Evolutionary conservation across 257 asterid genomes (phyloP), one percentile per base, ranked within the genome.

Genomic region (Salvia hispanica): DNA sequence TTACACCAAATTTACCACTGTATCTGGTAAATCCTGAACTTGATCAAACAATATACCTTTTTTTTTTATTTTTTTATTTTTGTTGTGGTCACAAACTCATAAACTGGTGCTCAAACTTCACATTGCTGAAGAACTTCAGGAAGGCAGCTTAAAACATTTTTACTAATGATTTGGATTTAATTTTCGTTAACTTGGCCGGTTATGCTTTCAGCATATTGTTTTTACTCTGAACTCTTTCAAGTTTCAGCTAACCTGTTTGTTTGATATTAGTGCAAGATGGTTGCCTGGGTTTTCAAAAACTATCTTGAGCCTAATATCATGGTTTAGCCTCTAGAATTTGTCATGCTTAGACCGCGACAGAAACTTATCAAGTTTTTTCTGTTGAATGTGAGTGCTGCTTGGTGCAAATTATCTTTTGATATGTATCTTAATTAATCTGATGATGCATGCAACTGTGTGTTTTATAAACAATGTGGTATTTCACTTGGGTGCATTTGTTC

Each of bases 401-500:
- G 46, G 68, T 47, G 62, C 62, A 43, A 16, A 31, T 69, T 25
- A 39, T 18, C 31, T 36, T 58, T 64, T 63, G 52, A 13, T 46
- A 5, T 25, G 54, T 7, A 47, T 36, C 2, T 39, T 4, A 0
- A 3, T 7, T 14, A 57, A 52, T 45, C 21, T 57, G 7, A 25
- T 44, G 37, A 56, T 55, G 39, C 34, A 56, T 55, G 39, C 34
- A 69, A 40, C 48, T 21, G 58, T 11, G 43, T 50, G 16, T 31
- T 34, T 46, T 55, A 13, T 55, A 58, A 31, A 54, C 63, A 79
- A 45, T 60, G 45, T 60, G 43, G 16, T 66, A 36, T 51, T 40
- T 69, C 67, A 56, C 73, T 71, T 71, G 12, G 43, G 52, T 56
- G 25, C 45, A 4, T 33, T 58, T 54, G 44, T 56, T 62, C 37